phyloP scores from a whole-genome alignment of 768 basidiomycete genomes.

The Naematelia aurantialba region DNA sequence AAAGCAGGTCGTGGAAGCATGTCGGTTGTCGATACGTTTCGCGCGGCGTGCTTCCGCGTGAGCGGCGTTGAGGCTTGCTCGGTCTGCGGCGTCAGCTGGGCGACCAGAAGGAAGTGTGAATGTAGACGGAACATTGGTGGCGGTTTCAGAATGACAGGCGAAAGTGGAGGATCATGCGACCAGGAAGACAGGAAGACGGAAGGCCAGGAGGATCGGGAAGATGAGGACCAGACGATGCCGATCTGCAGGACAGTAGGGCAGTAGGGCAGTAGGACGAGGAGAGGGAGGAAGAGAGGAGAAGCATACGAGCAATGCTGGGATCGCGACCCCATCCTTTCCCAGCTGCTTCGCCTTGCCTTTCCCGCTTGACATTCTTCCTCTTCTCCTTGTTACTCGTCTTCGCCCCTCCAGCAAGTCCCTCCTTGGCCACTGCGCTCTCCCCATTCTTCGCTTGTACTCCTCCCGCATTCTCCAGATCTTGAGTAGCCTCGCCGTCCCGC shows the following conservation, averaged over 20 bases:
- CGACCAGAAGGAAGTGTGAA: conserved; percentile 9
- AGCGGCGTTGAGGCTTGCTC: conserved; percentile 25
- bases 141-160: too few relatives aligned
- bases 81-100: conserved; percentile 11
- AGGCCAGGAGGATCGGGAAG: too few relatives aligned
- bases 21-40: conserved; percentile 61
- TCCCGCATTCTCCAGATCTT: too few relatives aligned
- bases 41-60: conserved; percentile 62
- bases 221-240: too few relatives aligned
- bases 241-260: too few relatives aligned
- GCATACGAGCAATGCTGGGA: conserved; percentile 36
- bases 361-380: conserved; percentile 31
- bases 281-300: too few relatives aligned
- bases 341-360: conserved; percentile 13
- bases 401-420: not conserved
- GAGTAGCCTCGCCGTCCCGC: not conserved
- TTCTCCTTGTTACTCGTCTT: conserved; percentile 20
- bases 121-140: too few relatives aligned
- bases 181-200: too few relatives aligned
- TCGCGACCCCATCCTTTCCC: conserved; percentile 35
- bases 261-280: too few relatives aligned
- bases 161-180: too few relatives aligned
- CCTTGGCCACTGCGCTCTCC: conserved; percentile 31
- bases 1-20: conserved; percentile 68
- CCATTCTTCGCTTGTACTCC: conserved; percentile 60